Base-by-base conservation (phyloP, 2,329 filamentous ascomycete species). In the Cadophora sp. region DNA sequence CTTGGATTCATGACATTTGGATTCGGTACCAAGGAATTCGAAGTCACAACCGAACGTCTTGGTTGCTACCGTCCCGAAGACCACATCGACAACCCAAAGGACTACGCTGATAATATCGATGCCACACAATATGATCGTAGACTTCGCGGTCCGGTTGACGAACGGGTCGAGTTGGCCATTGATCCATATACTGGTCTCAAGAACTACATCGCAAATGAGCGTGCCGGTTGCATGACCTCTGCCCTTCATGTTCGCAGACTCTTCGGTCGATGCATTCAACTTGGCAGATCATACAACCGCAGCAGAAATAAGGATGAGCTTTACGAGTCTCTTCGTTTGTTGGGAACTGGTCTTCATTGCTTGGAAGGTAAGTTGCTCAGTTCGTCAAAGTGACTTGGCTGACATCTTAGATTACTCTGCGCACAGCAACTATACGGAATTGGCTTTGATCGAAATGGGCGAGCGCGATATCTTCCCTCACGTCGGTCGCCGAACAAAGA, bases 171-270 rank as follows among this genome's bases (percentile, higher is more conserved):
- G 81, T 85, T 97, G 43, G 87, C 86, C 56, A 86, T 98, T 75
- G 93, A 98, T 75, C 85, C 87, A 1, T 82, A 88, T 64, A 91
- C 90, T 6, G 92, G 91, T 74, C 84, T 97, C 81, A 98, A 98
- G 83, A 96, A 94, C 79, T 97, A 97, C 81, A 97, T 97, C 79
- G 93, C 94, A 48, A 94, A 94, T 71, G 94, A 97, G 79, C 83
- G 87, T 62, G 81, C 86, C 67, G 87, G 88, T 56, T 96, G 97
- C 78, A 92, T 92, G 81, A 97, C 92, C 55, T 97, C 93, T 60
- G 91, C 94, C 67, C 83, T 85, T 59, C 89, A 97, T 76, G 87
- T 97, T 69, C 88, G 92, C 64, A 85, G 87, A 70, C 87, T 97
- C 1, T 92, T 97, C 71, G 81, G 84, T 56, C 84, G 86, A 70